phyloP scores from a whole-genome alignment of 495 filamentous ascomycete genomes.

The Podospora anserina region DNA sequence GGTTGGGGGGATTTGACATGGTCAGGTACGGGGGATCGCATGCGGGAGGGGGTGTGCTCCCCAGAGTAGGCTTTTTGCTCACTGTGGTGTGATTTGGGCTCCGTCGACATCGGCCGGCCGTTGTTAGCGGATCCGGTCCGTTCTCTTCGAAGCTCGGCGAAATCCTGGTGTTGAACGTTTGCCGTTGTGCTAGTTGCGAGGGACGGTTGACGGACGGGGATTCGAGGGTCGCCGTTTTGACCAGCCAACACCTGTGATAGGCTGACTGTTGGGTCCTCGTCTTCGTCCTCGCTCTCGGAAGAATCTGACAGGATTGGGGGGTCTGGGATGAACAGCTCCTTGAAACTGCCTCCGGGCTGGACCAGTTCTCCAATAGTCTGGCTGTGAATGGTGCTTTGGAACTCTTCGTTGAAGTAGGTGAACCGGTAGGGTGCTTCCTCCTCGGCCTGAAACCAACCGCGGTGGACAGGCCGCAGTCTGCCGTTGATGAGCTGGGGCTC shows the following conservation, averaged over 20 bases:
- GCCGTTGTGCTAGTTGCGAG: slow-evolving; percentile 23
- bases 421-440: slow-evolving; percentile 92
- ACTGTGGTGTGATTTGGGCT: not conserved
- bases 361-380: slow-evolving; percentile 90
- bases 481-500: slow-evolving; percentile 91
- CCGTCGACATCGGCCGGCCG: slow-evolving; percentile 1
- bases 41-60: slow-evolving; percentile 18
- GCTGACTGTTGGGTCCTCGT: slow-evolving; percentile 34
- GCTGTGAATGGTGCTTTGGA: slow-evolving; percentile 89
- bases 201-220: slow-evolving; percentile 38
- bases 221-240: slow-evolving; percentile 28
- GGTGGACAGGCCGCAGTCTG: slow-evolving; percentile 73
- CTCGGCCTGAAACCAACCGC: slow-evolving; percentile 80
- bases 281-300: slow-evolving; percentile 62
- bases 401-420: slow-evolving; percentile 98
- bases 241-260: slow-evolving; percentile 26
- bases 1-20: slow-evolving; percentile 28
- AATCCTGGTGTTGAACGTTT: slow-evolving; percentile 18
- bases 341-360: slow-evolving; percentile 77
- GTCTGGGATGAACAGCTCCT: slow-evolving; percentile 70
- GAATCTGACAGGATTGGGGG: slow-evolving; percentile 50
- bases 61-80: slow-evolving; percentile 18
- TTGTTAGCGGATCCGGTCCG: slow-evolving; percentile 13
- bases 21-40: not conserved
- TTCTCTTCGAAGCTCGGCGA: slow-evolving; percentile 22